Evolutionary conservation across 257 asterid genomes (phyloP).

Genomic region (Solanum rostratum): DNA sequence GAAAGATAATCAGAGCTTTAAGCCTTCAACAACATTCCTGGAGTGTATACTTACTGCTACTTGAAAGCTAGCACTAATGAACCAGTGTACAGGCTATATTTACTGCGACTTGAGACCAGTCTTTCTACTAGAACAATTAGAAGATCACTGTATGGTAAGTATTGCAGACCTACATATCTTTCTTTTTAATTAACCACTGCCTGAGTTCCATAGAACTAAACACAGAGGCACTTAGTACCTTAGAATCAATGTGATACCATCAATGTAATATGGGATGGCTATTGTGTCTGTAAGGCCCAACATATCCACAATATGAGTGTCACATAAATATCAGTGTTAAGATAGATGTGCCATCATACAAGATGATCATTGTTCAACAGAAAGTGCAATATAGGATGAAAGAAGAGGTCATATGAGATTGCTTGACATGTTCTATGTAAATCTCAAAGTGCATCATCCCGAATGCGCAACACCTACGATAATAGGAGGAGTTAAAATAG

Average conservation of each 20-base stretch:
- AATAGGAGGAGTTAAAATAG: not conserved
- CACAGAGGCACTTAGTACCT: not conserved
- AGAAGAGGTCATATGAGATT: not conserved
- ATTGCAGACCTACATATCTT: not conserved
- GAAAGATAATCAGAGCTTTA: not conserved
- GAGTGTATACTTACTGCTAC: not conserved
- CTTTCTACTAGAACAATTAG: not conserved
- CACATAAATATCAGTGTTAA: not conserved
- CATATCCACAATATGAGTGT: not conserved
- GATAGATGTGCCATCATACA: not conserved
- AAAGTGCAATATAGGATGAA: not conserved
- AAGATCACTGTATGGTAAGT: not conserved
- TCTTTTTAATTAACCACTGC: not conserved
- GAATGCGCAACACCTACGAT: not conserved
- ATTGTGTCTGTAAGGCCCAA: not conserved
- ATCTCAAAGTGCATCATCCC: not conserved
- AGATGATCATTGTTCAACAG: not conserved
- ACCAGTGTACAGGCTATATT: not conserved
- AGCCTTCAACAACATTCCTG: not conserved
- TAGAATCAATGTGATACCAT: not conserved
- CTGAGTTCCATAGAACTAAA: not conserved
- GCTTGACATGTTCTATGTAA: not conserved
- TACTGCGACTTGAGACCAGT: not conserved
- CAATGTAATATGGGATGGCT: not conserved
- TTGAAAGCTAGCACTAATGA: not conserved